phyloP scores from a whole-genome alignment of 1,284 basidiomycete species.

The Sanghuangporus weigelae region DNA sequence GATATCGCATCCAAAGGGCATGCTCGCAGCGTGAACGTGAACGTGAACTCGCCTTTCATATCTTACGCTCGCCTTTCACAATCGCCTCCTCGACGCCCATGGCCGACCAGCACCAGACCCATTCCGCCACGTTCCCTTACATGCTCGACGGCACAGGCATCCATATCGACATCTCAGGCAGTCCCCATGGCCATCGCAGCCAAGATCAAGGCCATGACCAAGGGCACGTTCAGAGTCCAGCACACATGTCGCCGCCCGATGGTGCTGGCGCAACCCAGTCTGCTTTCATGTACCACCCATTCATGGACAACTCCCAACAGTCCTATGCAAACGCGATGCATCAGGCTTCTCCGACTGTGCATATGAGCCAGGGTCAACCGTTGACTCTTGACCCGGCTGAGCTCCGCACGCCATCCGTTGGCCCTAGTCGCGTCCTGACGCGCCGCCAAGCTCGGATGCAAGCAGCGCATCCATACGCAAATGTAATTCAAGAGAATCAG shows the following conservation, averaged over 20 bases:
- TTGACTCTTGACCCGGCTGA: slow-evolving; percentile 11
- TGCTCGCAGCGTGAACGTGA: slow-evolving; percentile 10
- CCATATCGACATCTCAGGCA: slow-evolving; percentile 2
- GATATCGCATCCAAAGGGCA: background rate
- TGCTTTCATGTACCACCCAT: background rate
- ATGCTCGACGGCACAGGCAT: background rate
- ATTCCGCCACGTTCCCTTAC: slow-evolving; percentile 4
- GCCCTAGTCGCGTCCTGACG: slow-evolving; percentile 18
- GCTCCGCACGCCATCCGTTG: slow-evolving; percentile 7
- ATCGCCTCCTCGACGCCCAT: background rate
- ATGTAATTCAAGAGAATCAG: background rate
- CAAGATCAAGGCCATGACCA: background rate
- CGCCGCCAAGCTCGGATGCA: slow-evolving; percentile 17
- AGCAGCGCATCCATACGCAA: background rate
- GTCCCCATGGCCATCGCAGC: background rate
- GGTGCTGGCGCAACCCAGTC: background rate
- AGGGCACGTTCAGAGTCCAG: background rate
- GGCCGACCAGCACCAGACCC: slow-evolving; percentile 8
- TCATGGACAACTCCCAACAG: background rate
- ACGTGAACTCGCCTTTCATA: slow-evolving; percentile 3
- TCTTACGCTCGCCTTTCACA: background rate
- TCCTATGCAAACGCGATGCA: background rate
- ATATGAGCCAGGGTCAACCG: background rate
- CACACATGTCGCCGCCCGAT: slow-evolving; percentile 9
- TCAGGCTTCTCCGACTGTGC: background rate